Evolutionary conservation across 495 filamentous ascomycete species (phyloP).

Genomic region (Hypomontagnella submonticulosa): DNA sequence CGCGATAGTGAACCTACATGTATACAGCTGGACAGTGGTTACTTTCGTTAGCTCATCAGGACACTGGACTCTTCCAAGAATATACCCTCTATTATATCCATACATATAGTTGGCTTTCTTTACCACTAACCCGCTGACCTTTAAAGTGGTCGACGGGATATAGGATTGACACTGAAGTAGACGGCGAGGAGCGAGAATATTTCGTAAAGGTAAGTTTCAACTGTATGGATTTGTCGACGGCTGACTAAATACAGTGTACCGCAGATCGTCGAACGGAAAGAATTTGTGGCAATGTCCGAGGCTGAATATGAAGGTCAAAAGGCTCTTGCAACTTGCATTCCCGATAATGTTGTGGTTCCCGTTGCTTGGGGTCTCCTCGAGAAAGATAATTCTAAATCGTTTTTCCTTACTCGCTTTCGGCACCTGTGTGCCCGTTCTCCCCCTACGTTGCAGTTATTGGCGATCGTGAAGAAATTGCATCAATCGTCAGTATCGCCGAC

Average conservation of each 20-base stretch:
- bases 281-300: conserved; percentile 26
- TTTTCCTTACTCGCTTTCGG: conserved; percentile 32
- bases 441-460: conserved; percentile 49
- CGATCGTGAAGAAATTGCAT: conserved; percentile 54
- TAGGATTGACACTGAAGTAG: not conserved
- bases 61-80: no score
- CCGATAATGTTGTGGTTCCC: conserved; percentile 30
- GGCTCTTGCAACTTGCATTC: conserved; percentile 26
- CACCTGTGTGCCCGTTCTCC: conserved; percentile 41
- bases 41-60: no score
- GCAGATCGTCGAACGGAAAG: conserved; percentile 24
- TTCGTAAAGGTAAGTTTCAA: conserved; percentile 6
- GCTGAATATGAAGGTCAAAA: conserved; percentile 42
- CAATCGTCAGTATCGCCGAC: conserved; percentile 54
- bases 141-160: conserved; percentile 5
- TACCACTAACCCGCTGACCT: no score
- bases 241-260: not conserved
- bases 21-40: no score
- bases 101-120: no score
- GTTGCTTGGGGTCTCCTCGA: conserved; percentile 28
- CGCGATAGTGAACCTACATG: no score
- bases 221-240: not conserved
- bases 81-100: no score
- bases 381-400: conserved; percentile 16
- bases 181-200: conserved; percentile 1